These are phyloP conservation scores for Fusarium luffae DNA, from an alignment of 2,329 filamentous ascomycete genomes.

Conservation along the genomic window DNA sequence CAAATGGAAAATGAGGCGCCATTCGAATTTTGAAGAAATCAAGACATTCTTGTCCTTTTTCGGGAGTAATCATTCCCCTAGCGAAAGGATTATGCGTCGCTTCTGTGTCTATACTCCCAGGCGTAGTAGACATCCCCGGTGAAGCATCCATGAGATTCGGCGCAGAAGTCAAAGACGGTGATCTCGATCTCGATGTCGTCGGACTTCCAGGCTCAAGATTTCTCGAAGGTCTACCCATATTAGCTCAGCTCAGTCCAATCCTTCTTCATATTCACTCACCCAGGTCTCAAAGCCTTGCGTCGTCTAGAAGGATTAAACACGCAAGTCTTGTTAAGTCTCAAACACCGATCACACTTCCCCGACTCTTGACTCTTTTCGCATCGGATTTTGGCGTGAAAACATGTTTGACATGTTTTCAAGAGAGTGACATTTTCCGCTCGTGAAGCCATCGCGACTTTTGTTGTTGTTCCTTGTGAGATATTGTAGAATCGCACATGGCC, in stretches of 20 bases:
- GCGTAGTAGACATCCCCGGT: not conserved
- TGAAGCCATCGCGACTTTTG: constrained; percentile 20
- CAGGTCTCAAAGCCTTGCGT: constrained; percentile 37
- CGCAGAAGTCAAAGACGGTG: constrained; percentile 27
- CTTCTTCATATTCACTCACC: constrained; percentile 7
- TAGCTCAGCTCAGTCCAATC: not conserved
- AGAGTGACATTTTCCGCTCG: constrained; percentile 22
- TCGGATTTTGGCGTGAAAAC: constrained; percentile 52
- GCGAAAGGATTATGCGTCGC: constrained; percentile 41
- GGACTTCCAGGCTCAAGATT: constrained; percentile 25
- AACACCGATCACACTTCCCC: constrained; percentile 48
- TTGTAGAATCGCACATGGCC: too few relatives aligned
- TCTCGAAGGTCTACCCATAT: constrained; percentile 17
- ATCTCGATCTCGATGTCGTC: constrained; percentile 23
- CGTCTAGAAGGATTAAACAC: constrained; percentile 48
- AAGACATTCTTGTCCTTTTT: constrained; percentile 43
- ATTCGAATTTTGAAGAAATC: constrained; percentile 43
- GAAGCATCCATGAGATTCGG: constrained; percentile 17
- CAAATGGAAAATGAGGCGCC: constrained; percentile 47
- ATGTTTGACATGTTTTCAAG: constrained; percentile 51
- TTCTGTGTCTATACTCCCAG: constrained; percentile 28
- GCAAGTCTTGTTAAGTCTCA: constrained; percentile 49
- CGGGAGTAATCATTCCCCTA: constrained; percentile 35
- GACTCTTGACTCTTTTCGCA: constrained; percentile 51
- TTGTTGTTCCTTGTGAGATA: too few relatives aligned